Conservation (phyloP, 768 basidiomycete species). For the Favolaschia claudopus region DNA sequence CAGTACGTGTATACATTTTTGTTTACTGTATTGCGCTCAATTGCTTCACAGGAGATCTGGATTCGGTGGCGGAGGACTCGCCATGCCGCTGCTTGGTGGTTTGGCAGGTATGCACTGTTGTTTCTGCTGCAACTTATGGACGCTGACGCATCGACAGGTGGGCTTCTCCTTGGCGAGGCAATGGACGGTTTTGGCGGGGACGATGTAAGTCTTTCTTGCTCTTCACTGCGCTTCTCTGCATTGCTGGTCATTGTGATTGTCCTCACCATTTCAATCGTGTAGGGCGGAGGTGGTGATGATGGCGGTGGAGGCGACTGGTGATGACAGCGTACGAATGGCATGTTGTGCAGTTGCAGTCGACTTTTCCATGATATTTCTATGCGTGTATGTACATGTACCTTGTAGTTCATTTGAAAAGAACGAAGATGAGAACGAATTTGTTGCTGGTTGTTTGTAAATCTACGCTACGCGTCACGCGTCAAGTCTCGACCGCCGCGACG, state of each 20-base stretch:
- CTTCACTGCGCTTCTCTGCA: background rate
- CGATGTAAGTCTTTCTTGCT: slow-evolving; percentile 19
- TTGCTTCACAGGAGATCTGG: slow-evolving; percentile 32
- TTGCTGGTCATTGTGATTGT: slow-evolving; percentile 35
- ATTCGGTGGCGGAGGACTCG: slow-evolving; percentile 43
- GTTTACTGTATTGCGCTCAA: slow-evolving; percentile 24
- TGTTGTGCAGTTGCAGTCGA: too few relatives aligned
- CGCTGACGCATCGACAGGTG: slow-evolving; percentile 43
- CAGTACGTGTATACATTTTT: slow-evolving; percentile 27
- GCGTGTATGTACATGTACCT: too few relatives aligned
- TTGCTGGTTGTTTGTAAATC: too few relatives aligned
- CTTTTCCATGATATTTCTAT: too few relatives aligned
- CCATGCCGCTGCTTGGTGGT: slow-evolving; percentile 40
- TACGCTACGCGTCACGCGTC: background rate
- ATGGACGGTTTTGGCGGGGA: slow-evolving; percentile 44
- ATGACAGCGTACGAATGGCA: too few relatives aligned
- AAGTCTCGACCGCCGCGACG: background rate
- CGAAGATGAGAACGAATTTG: too few relatives aligned
- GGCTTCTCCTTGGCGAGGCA: slow-evolving; percentile 55
- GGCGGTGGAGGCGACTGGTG: slow-evolving; percentile 17
- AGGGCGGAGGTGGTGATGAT: slow-evolving; percentile 37
- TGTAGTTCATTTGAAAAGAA: too few relatives aligned
- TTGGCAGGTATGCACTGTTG: slow-evolving; percentile 6
- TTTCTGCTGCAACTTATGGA: background rate
- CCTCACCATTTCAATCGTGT: slow-evolving; percentile 8